phyloP scores from a whole-genome alignment of 192 early-diverging fungal species.

The Gamsiella multidivaricata region DNA sequence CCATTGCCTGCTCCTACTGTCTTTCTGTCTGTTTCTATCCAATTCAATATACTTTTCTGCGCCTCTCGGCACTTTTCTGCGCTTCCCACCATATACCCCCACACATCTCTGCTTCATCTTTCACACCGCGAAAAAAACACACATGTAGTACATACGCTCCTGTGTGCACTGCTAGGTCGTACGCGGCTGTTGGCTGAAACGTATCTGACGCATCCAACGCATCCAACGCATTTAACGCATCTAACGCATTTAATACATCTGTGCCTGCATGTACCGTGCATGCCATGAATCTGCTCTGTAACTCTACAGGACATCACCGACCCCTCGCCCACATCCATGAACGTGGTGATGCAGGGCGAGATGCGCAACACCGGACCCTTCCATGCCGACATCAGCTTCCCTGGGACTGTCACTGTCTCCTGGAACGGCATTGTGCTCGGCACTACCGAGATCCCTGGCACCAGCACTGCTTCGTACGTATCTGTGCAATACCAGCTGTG shows the following conservation, averaged over 20 bases:
- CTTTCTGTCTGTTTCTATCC: too few relatives aligned
- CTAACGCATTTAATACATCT: too few relatives aligned
- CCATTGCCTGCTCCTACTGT: neutral
- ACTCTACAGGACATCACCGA: conserved; percentile 24
- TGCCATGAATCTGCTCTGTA: too few relatives aligned
- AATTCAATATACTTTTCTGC: too few relatives aligned
- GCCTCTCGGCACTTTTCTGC: too few relatives aligned
- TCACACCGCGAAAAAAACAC: neutral
- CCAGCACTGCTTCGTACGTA: conserved; percentile 1
- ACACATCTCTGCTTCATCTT: neutral
- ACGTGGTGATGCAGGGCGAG: conserved; percentile 14
- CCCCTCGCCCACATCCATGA: conserved; percentile 11
- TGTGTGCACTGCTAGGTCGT: neutral
- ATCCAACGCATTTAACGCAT: too few relatives aligned
- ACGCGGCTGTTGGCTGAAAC: too few relatives aligned
- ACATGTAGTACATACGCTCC: neutral
- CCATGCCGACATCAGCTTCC: conserved; percentile 58
- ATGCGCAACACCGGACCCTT: conserved; percentile 57
- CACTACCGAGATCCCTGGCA: too few relatives aligned
- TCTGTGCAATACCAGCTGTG: too few relatives aligned
- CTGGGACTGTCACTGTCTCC: conserved; percentile 36
- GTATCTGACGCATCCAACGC: too few relatives aligned
- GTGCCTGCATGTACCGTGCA: too few relatives aligned
- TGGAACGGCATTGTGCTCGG: conserved; percentile 43
- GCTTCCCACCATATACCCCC: neutral